A percentile compares a stretch with the other conserved stretches of the same genome.
Evolutionary conservation across 257 asterid species (phyloP).

Genomic region (Ballota nigra): DNA sequence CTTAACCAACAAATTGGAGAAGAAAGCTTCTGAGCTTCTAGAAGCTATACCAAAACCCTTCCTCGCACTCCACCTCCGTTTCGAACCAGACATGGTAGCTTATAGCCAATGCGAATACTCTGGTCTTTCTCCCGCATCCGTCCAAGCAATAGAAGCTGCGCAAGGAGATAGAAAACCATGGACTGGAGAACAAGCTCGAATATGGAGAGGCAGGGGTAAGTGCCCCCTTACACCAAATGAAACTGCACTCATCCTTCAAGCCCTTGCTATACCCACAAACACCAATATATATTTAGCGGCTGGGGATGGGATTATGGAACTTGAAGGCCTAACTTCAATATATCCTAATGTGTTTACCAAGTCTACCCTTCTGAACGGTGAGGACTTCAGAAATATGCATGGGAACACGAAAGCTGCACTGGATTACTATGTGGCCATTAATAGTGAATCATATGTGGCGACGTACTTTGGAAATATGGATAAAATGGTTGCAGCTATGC

Average conservation of each 20-base stretch:
- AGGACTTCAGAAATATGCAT: slow-evolving; percentile 77
- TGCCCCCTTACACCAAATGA: slow-evolving; percentile 96
- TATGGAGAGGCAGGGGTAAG: slow-evolving; percentile 91
- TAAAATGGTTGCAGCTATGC: slow-evolving; percentile 97
- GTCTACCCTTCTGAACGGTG: slow-evolving; percentile 53
- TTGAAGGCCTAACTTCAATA: slow-evolving; percentile 68
- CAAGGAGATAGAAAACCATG: slow-evolving; percentile 83
- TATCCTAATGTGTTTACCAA: slow-evolving; percentile 71
- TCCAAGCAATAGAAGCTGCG: slow-evolving; percentile 70
- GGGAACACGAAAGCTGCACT: slow-evolving; percentile 97
- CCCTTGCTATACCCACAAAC: slow-evolving; percentile 73
- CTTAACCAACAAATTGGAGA: slow-evolving; percentile 52
- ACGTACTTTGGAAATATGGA: slow-evolving; percentile 97
- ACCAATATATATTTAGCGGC: slow-evolving; percentile 91
- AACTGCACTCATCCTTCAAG: slow-evolving; percentile 70
- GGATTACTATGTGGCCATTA: slow-evolving; percentile 73
- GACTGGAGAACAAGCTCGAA: slow-evolving; percentile 84
- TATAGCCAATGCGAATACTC: slow-evolving; percentile 86
- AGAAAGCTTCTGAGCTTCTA: slow-evolving; percentile 71
- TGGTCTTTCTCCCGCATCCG: slow-evolving; percentile 62
- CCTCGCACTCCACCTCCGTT: slow-evolving; percentile 94
- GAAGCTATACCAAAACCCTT: slow-evolving; percentile 97
- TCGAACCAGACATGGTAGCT: slow-evolving; percentile 99
- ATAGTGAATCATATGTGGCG: slow-evolving; percentile 75
- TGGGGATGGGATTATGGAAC: slow-evolving; percentile 94